These are phyloP conservation scores for Batkoa obscura DNA, from an alignment of 371 early-diverging fungal species.

Conservation along the genomic window DNA sequence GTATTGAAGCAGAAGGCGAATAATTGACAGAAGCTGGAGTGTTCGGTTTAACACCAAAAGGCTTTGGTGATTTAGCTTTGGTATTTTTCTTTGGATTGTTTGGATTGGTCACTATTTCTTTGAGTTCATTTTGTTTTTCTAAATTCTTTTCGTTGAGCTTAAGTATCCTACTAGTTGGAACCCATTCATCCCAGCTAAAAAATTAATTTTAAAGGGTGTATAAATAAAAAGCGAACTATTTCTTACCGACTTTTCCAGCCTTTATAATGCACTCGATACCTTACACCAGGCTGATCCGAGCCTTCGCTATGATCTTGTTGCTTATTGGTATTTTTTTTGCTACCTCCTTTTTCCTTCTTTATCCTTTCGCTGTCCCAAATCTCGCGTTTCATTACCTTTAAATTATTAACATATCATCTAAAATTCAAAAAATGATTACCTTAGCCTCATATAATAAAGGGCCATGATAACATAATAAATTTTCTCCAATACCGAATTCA, in stretches of 20 bases:
- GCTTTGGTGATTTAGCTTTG: neutral
- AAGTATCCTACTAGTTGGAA: slow-evolving; percentile 68
- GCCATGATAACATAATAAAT: slow-evolving; percentile 87
- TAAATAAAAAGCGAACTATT: neutral
- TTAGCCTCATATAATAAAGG: slow-evolving; percentile 93
- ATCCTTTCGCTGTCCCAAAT: slow-evolving; percentile 27
- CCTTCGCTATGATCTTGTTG: neutral
- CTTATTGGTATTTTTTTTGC: neutral
- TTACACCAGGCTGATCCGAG: slow-evolving; percentile 26
- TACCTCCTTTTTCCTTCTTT: slow-evolving; percentile 16
- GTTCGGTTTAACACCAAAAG: neutral
- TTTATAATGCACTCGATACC: slow-evolving; percentile 89
- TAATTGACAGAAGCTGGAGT: slow-evolving; percentile 11
- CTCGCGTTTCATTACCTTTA: slow-evolving; percentile 52
- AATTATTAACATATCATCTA: neutral
- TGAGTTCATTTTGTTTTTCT: slow-evolving; percentile 39
- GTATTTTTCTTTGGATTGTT: slow-evolving; percentile 12
- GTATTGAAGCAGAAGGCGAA: neutral
- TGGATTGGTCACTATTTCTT: neutral
- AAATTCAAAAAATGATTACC: slow-evolving; percentile 20
- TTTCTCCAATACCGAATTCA: slow-evolving; percentile 43
- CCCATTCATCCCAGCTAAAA: slow-evolving; percentile 96
- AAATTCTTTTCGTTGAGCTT: slow-evolving; percentile 68
- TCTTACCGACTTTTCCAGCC: slow-evolving; percentile 89
- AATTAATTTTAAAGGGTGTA: neutral